phyloP scores from a whole-genome alignment of 306 rosid genomes.

The Cyclanthera cordifolia region DNA sequence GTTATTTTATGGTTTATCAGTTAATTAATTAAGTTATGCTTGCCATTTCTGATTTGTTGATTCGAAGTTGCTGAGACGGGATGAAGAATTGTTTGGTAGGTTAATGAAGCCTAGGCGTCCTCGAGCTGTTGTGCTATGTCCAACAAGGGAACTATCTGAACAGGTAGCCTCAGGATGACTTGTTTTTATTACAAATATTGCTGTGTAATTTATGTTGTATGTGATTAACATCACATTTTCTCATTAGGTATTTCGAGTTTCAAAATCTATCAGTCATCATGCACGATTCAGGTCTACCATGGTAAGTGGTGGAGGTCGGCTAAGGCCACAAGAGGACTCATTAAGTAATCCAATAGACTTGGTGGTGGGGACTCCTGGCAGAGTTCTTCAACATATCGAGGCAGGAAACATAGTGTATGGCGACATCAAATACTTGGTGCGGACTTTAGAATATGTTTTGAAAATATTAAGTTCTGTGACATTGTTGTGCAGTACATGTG shows the following conservation, averaged over 20 bases:
- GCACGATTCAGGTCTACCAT: constrained; percentile 78
- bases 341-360: constrained; percentile 67
- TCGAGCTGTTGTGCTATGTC: constrained; percentile 73
- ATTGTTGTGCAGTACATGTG: background rate
- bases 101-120: constrained; percentile 81
- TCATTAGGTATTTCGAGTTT: constrained; percentile 75
- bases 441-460: background rate
- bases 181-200: background rate
- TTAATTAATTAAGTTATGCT: no score
- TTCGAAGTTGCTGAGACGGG: constrained; percentile 67
- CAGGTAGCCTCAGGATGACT: constrained; percentile 39
- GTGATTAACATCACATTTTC: constrained; percentile 20
- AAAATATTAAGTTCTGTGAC: background rate
- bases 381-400: constrained; percentile 88
- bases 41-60: constrained; percentile 5
- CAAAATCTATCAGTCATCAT: constrained; percentile 83
- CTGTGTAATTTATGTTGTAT: background rate
- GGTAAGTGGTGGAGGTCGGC: constrained; percentile 93
- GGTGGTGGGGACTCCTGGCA: constrained; percentile 94
- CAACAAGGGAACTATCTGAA: constrained; percentile 90
- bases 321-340: constrained; percentile 85
- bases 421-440: constrained; percentile 80
- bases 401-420: constrained; percentile 90
- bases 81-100: constrained; percentile 58
- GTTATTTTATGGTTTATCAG: no score